Evolutionary conservation across 208 protist genomes (phyloP).

Genomic region (Endotrypanum monterogeii): DNA sequence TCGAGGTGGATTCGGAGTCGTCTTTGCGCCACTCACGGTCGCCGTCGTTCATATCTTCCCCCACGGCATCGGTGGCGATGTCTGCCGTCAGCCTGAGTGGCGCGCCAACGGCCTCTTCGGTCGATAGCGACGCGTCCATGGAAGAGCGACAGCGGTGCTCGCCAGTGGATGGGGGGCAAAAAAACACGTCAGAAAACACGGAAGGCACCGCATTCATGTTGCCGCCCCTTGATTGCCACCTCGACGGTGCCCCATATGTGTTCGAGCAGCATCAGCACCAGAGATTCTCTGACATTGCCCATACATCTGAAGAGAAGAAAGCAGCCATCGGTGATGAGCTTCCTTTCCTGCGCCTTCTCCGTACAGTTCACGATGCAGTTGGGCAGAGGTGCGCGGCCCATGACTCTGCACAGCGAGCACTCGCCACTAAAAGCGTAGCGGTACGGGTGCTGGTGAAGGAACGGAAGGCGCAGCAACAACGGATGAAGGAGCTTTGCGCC

Average conservation of each 20-base stretch:
- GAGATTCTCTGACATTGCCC: neutral
- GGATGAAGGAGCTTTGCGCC: conserved; percentile 5
- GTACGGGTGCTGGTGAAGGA: conserved; percentile 25
- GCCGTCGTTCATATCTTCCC: neutral
- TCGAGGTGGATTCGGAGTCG: neutral
- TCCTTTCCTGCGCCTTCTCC: neutral
- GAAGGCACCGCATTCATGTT: neutral
- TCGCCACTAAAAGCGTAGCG: conserved; percentile 19
- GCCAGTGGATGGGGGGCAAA: neutral
- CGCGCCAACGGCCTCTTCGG: neutral
- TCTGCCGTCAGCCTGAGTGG: conserved; percentile 14
- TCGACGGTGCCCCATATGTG: neutral
- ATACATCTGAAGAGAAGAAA: neutral
- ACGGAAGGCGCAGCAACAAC: conserved; percentile 25
- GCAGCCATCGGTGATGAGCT: neutral
- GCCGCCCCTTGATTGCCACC: neutral
- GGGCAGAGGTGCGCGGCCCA: conserved; percentile 5
- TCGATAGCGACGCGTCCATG: neutral
- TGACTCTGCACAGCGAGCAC: neutral
- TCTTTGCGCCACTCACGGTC: neutral
- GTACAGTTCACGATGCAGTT: conserved; percentile 9
- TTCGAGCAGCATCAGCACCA: neutral
- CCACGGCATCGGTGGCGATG: conserved; percentile 16
- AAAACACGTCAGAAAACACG: neutral
- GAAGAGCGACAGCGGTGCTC: neutral